Base-by-base conservation (phyloP, 139 green algal species). In the Tetradesmus obliquus region DNA sequence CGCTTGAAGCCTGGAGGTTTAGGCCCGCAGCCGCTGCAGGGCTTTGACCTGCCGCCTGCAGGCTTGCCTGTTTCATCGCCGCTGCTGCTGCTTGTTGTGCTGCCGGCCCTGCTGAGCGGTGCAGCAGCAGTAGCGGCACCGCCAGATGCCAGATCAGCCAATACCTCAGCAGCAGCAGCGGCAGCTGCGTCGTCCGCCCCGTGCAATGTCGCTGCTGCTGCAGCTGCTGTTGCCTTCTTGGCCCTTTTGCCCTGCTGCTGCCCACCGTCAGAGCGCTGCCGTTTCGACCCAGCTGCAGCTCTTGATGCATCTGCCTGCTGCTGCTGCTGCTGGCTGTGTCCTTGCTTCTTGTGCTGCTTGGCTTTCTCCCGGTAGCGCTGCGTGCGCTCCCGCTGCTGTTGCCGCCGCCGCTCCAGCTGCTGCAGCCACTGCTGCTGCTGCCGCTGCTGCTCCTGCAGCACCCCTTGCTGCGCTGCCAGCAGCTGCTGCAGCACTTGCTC, bases 361-460 rank as follows among this genome's bases (percentile, higher is more conserved):
- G 13, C 24, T 24, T 80, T 22, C 51, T 54, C 51, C 22, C 51
- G 24, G 76, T 84, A 53, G 51, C 51, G 66, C 62, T 90, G 69
- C 60, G 6, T 45, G 0, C 24, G 60, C 85, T 82, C 60, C 85
- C 72, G 45, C 85, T 62, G 45, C 55, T 53, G 32, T 60, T 81
- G 66, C 60, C 55, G 66, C 24, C 58, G 32, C 62, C 58, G 85
- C 17, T 62, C 10, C 85, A 84, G n/a, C 85, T 82, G 85, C 85
- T 82, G 66, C 85, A 15, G 45, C 85, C 72, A 54, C 85, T 81
- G 45, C 85, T 53, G 45, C 55, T 62, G 32, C 85, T 81, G 66
- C 60, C 55, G 66, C 60, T 90, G 32, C 85, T 90, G 85, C 45
- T 62, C n/a, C 85, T 51, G 45, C 85, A 82, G 62, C 17, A 62